Evolutionary conservation across 1,284 basidiomycete species (phyloP), one percentile per base, ranked within the genome.

Genomic region (Amylostereum areolatum): DNA sequence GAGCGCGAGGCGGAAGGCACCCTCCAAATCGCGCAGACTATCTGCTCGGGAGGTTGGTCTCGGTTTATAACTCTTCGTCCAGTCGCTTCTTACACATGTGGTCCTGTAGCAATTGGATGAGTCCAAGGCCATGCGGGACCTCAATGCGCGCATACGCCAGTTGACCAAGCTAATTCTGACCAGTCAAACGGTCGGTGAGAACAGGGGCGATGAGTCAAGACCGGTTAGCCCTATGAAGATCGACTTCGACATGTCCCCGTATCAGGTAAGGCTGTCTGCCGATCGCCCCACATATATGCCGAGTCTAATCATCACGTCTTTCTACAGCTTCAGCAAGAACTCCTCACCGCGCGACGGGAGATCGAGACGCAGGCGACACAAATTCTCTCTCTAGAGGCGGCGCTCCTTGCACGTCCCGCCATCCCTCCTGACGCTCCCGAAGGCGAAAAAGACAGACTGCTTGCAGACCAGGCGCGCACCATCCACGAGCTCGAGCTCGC

Each of bases 81-180:
- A 31, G 25, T 25, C n/a, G n/a, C 45, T 12, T 37, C 1, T 28
- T 45, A 48, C 39, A 53, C 34, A 53, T 46, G 10, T 43, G 12
- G 34, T 32, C 36, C 43, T 53, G 33, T 56, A 88, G 83, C 81
- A 89, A 83, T 69, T 83, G 42, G 85, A 89, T 55, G 85, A 89
- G 66, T 81, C 80, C 12, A 81, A 83, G 53, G 86, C 86, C 43
- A 89, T 89, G 79, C 77, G 80, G 42, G 89, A 92, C 55, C 74
- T 92, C 44, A 91, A 89, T 59, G 73, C 78, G 42, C 75, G 92
- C 33, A 88, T 94, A 60, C 80, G 85, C 51, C 91, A 94, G 65
- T 71, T 95, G 43, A 92, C 89, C 52, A 91, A 88, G 60, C 73
- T 94, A 44, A 95, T 94, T 58, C 68, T 95, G 54, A 94, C 90